Evolutionary conservation across 257 asterid genomes (phyloP).

Genomic region (Handroanthus guayacan): DNA sequence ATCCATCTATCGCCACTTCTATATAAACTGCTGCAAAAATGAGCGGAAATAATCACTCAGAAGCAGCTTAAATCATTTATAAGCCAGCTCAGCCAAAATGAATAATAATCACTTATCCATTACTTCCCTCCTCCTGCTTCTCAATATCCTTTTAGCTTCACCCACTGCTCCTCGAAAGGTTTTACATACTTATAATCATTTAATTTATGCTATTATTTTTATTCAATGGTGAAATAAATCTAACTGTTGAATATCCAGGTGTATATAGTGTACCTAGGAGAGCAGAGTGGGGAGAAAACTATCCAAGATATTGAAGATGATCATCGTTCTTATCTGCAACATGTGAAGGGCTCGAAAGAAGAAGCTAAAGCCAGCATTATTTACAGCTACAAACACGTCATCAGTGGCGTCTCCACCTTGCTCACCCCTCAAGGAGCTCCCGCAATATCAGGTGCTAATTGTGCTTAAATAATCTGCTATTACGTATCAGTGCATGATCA

Average conservation of each 20-base stretch:
- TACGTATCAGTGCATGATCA: no score
- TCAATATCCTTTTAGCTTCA: neutral
- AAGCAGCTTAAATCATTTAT: neutral
- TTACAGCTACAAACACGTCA: constrained; percentile 54
- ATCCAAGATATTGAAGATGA: constrained; percentile 44
- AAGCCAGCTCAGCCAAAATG: constrained; percentile 9
- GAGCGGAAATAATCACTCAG: neutral
- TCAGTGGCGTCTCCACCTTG: constrained; percentile 65
- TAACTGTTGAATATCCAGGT: constrained; percentile 25
- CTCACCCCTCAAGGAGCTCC: constrained; percentile 56
- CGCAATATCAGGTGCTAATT: constrained; percentile 42
- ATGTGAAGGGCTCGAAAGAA: constrained; percentile 49
- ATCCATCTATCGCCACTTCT: neutral
- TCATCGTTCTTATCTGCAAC: constrained; percentile 44
- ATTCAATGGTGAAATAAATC: no score
- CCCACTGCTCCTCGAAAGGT: constrained; percentile 24
- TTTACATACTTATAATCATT: neutral
- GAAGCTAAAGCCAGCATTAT: constrained; percentile 48
- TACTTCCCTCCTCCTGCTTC: neutral
- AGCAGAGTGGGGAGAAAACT: constrained; percentile 44
- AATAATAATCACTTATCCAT: neutral
- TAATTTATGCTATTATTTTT: neutral
- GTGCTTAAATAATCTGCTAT: no score
- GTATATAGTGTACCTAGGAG: constrained; percentile 55
- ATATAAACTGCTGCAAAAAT: neutral